These are phyloP conservation scores for Trichophyton equinum DNA, from an alignment of 2,329 filamentous ascomycete species.

Conservation along the genomic window DNA sequence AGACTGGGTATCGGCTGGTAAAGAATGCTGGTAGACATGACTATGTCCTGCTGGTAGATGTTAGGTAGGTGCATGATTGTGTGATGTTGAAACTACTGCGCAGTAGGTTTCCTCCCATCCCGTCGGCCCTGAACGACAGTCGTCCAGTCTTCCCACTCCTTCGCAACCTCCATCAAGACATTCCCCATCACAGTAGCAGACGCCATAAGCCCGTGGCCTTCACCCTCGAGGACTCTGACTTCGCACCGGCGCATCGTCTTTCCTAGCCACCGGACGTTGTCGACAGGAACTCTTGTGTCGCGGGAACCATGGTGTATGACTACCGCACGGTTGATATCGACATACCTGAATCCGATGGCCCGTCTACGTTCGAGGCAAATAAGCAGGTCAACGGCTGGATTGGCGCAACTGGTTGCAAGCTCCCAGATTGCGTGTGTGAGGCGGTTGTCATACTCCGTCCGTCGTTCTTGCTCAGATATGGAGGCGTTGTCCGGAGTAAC, in stretches of 20 bases:
- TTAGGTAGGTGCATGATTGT: not conserved
- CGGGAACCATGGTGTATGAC: constrained; percentile 89
- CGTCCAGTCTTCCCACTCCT: constrained; percentile 86
- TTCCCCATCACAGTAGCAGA: constrained; percentile 84
- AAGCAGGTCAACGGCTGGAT: constrained; percentile 84
- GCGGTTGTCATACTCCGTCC: constrained; percentile 57
- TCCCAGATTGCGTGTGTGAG: constrained; percentile 93
- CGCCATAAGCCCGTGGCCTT: constrained; percentile 93
- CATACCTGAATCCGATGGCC: constrained; percentile 89
- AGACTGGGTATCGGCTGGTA: not conserved
- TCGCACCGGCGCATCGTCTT: constrained; percentile 90
- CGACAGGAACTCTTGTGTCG: constrained; percentile 83
- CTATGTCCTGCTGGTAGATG: too few relatives aligned
- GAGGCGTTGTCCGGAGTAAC: constrained; percentile 23
- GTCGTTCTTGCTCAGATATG: constrained; percentile 36
- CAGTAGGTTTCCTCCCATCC: constrained; percentile 9
- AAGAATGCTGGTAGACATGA: not conserved
- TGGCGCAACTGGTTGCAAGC: constrained; percentile 76
- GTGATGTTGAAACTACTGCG: not conserved
- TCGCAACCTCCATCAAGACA: constrained; percentile 86
- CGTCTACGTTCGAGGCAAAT: constrained; percentile 85
- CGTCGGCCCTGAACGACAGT: constrained; percentile 40
- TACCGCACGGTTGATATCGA: constrained; percentile 81
- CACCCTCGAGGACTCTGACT: constrained; percentile 75
- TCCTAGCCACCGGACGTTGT: constrained; percentile 89